Base-by-base conservation (phyloP, 352 stramenopile genomes). In the Peronosclerospora sorghi region DNA sequence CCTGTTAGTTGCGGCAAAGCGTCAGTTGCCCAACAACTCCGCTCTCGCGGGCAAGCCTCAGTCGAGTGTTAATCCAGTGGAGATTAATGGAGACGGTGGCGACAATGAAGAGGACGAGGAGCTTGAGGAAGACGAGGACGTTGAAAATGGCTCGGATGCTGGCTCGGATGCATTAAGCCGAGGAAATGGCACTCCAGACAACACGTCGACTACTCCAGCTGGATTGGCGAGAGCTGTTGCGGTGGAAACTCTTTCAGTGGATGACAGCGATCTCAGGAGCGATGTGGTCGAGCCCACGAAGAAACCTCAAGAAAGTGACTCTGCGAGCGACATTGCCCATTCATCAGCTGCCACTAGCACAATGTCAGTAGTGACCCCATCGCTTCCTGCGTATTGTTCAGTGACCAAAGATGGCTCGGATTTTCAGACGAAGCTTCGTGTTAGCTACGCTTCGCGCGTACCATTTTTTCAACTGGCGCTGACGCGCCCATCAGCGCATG, bases 11-110 rank as follows among this genome's bases (percentile, higher is more conserved):
- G 81, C 81, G 0, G 81, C 81, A 0, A 87, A 87, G 50, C 65
- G 81, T 0, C 81, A 93, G 35, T 32, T 93, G 15, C 81, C 81
- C 0, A 89, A 83, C 36, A 91, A 93, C 45, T 86, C 78, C n/a
- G 38, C 57, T 4, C 56, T 85, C 36, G 56, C 48, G 13, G 53
- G 57, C 5, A 80, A 82, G 42, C 61, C 56, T 20, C 66, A 71
- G 39, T 48, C 52, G 7, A 65, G 57, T 20, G 49, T 64, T 5
- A 54, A 67, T 32, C 41, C 18, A n/a, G 9, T 48, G 23, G 59
- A 68, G 17, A 38, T 64, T 42, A 52, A 50, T 5, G 54, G 51
- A 13, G 47, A 68, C 40, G 52, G 44, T 28, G 56, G 58, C 32
- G 53, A 54, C 10, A 56, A 69, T 17, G 60, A 63, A 8, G 51